phyloP scores from a whole-genome alignment of 495 filamentous ascomycete species.

The Lineolata rhizophorae region DNA sequence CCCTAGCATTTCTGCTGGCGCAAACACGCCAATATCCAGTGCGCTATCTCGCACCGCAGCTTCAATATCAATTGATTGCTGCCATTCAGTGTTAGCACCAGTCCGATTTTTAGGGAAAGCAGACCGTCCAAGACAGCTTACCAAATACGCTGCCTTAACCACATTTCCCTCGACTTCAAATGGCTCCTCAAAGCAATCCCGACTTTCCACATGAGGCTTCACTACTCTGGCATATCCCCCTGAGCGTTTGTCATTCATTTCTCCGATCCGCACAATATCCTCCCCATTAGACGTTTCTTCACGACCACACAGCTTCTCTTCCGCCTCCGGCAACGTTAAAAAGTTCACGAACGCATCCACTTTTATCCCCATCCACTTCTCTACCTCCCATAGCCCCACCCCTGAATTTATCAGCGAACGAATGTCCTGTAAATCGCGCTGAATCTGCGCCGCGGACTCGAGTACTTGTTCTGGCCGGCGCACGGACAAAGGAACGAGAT shows the following conservation, averaged over 20 bases:
- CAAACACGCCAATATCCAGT: constrained; percentile 34
- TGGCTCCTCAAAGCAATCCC: constrained; percentile 9
- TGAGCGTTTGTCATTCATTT: constrained; percentile 1
- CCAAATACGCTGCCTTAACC: constrained; percentile 15
- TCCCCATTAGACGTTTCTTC: constrained; percentile 1
- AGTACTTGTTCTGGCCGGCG: constrained; percentile 10
- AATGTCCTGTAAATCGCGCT: constrained; percentile 23
- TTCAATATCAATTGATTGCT: constrained; percentile 35
- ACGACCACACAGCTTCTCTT: constrained; percentile 3
- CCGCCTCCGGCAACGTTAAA: constrained; percentile 18
- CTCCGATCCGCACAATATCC: constrained; percentile 3
- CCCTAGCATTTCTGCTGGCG: constrained; percentile 17
- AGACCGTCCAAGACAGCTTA: constrained; percentile 7
- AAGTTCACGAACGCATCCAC: constrained; percentile 36
- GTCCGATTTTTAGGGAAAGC: background rate
- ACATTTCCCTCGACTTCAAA: constrained; percentile 7
- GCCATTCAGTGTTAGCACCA: constrained; percentile 5
- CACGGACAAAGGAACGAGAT: constrained; percentile 28
- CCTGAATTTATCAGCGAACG: constrained; percentile 18
- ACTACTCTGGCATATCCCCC: constrained; percentile 4
- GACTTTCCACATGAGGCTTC: background rate
- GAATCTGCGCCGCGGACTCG: constrained; percentile 22
- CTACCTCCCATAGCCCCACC: constrained; percentile 21
- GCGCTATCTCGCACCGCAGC: constrained; percentile 20
- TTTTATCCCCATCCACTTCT: constrained; percentile 24